Percentiles rank a stretch among this genome's conserved stretches.
These are phyloP conservation scores for Agaricus sinodeliciosus DNA, from an alignment of 768 basidiomycete genomes.

Conservation along the genomic window DNA sequence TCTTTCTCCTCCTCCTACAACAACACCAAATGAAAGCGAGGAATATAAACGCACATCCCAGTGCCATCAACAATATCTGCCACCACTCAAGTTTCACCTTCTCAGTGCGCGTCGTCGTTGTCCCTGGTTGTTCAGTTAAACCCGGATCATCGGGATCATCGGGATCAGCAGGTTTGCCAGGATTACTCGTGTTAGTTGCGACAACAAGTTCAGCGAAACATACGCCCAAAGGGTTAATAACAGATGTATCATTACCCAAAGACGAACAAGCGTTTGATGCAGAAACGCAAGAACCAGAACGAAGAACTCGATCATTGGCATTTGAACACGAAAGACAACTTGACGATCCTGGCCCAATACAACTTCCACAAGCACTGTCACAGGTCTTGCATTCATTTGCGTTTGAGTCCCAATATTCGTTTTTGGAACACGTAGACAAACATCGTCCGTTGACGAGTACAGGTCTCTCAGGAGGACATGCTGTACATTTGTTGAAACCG, in stretches of 20 bases:
- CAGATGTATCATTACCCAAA: slow-evolving; percentile 33
- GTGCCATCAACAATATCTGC: slow-evolving; percentile 79
- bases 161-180: no score
- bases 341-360: slow-evolving; percentile 60
- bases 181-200: slow-evolving; percentile 25
- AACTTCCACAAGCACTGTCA: slow-evolving; percentile 72
- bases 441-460: slow-evolving; percentile 74
- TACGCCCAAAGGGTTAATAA: slow-evolving; percentile 67
- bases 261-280: slow-evolving; percentile 41
- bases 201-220: slow-evolving; percentile 71
- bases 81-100: slow-evolving; percentile 61
- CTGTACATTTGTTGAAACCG: slow-evolving; percentile 69
- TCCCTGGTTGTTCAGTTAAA: slow-evolving; percentile 38
- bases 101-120: slow-evolving; percentile 18
- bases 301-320: slow-evolving; percentile 47
- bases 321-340: slow-evolving; percentile 73
- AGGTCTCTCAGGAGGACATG: slow-evolving; percentile 60
- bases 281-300: slow-evolving; percentile 52
- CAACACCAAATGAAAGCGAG: slow-evolving; percentile 59
- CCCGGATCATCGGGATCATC: slow-evolving; percentile 46
- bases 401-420: slow-evolving; percentile 62
- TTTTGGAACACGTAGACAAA: slow-evolving; percentile 63
- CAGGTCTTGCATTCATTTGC: slow-evolving; percentile 59
- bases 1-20: slow-evolving; percentile 64
- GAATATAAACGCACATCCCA: slow-evolving; percentile 79